Conservation (phyloP, 202 grass and related monocot species). For the Cymbopogon flexuosus region DNA sequence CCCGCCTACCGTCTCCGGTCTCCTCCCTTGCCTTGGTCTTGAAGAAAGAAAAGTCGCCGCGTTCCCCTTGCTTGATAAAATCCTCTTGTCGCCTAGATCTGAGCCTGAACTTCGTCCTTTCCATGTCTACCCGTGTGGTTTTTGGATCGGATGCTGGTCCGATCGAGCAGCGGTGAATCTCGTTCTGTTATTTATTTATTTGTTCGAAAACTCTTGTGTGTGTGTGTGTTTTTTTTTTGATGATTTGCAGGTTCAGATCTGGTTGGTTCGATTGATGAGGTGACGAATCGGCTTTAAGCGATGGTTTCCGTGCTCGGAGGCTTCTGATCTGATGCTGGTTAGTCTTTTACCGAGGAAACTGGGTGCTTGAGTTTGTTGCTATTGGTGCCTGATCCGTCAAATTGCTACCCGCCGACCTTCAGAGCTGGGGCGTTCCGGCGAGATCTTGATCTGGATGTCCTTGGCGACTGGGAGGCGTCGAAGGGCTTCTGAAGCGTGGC, state of each 20-base stretch:
- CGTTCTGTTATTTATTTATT: background rate
- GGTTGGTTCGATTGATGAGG: too few relatives aligned
- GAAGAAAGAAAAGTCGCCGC: background rate
- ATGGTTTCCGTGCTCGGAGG: background rate
- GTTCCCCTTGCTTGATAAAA: background rate
- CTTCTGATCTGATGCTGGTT: background rate
- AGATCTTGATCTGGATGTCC: background rate
- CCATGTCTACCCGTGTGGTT: background rate
- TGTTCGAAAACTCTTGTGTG: background rate
- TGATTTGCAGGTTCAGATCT: background rate
- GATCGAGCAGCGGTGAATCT: background rate
- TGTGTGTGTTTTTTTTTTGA: background rate
- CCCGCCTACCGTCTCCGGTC: background rate
- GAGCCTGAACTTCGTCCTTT: background rate
- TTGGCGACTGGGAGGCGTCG: too few relatives aligned
- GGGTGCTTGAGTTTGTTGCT: background rate
- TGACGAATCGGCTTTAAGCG: background rate
- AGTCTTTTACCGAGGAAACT: background rate
- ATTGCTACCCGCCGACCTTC: background rate
- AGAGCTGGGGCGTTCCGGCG: background rate
- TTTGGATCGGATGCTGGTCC: background rate
- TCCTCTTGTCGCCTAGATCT: background rate
- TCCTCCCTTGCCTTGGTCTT: background rate
- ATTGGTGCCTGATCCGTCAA: background rate
- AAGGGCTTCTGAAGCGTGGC: too few relatives aligned